Percentiles rank a stretch among this genome's conserved stretches.
phyloP scores from a whole-genome alignment of 2,329 filamentous ascomycete genomes.

The Fusarium mundagurra region DNA sequence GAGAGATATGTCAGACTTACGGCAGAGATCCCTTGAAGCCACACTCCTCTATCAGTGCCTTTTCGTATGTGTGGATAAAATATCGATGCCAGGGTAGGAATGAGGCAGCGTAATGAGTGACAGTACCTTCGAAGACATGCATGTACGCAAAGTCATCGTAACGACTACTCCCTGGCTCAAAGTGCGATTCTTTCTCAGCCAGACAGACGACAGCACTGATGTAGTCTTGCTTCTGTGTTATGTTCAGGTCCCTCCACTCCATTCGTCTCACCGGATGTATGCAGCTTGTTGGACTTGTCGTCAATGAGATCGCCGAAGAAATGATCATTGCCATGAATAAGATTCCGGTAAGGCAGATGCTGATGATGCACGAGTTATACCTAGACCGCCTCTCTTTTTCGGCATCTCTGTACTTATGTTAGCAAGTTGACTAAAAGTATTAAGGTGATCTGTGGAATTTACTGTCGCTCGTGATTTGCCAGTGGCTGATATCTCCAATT shows the following conservation, averaged over 20 bases:
- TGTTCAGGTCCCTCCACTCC: background rate
- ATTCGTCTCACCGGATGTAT: background rate
- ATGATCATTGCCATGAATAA: background rate
- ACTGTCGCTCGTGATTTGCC: background rate
- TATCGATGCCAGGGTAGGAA: background rate
- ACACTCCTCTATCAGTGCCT: background rate
- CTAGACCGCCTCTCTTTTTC: rapidly evolving
- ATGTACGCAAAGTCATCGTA: background rate
- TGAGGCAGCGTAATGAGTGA: background rate
- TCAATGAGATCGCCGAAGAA: background rate
- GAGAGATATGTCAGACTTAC: background rate
- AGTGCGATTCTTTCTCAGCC: background rate
- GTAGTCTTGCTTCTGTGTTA: background rate
- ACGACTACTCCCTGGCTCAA: background rate
- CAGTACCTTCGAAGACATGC: background rate
- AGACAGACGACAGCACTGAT: background rate
- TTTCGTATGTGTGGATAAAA: background rate
- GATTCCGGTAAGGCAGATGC: background rate
- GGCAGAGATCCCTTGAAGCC: background rate
- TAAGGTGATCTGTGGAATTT: too few relatives aligned
- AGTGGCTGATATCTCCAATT: background rate
- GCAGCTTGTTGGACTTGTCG: background rate
- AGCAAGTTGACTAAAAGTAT: background rate
- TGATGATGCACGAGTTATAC: background rate
- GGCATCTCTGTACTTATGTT: background rate